A percentile compares a stretch with the other conserved stretches of the same genome.
Conservation (phyloP, 768 basidiomycete species). For the Chalciporus piperatus region DNA sequence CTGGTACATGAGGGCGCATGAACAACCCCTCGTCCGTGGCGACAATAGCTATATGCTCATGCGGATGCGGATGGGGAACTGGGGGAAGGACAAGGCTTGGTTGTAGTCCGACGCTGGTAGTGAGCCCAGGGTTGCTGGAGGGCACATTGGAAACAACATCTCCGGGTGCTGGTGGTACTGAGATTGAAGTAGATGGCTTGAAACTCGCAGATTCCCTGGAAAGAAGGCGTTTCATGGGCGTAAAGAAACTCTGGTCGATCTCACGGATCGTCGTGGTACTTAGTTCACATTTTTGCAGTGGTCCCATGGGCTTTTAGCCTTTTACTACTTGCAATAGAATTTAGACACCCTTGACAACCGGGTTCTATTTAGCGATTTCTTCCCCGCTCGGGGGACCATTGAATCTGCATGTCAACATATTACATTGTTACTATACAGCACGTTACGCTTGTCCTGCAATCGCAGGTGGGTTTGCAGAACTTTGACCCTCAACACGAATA, state of each 20-base stretch:
- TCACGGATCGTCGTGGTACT: neutral
- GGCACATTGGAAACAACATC: neutral
- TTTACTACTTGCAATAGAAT: neutral
- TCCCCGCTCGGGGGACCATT: too few relatives aligned
- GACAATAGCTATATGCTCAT: slow-evolving; percentile 64
- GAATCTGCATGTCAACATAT: slow-evolving; percentile 6
- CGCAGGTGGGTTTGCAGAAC: slow-evolving; percentile 49
- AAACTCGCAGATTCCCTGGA: slow-evolving; percentile 17
- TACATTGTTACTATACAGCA: slow-evolving; percentile 24
- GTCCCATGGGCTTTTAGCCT: neutral
- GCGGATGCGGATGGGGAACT: slow-evolving; percentile 70
- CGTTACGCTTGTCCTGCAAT: slow-evolving; percentile 28
- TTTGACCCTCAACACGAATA: slow-evolving; percentile 57
- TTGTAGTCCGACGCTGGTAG: slow-evolving; percentile 37
- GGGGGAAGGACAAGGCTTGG: slow-evolving; percentile 66
- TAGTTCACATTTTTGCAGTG: too few relatives aligned
- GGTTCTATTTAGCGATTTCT: neutral
- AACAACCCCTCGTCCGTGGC: slow-evolving; percentile 62
- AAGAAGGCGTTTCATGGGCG: slow-evolving; percentile 33
- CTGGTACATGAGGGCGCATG: slow-evolving; percentile 53
- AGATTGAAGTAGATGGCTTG: neutral
- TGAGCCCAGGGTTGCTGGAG: slow-evolving; percentile 5
- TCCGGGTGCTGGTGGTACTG: slow-evolving; percentile 1
- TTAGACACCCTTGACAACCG: neutral
- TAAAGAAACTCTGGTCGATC: neutral